Evolutionary conservation across 2,329 filamentous ascomycete species (phyloP).

Genomic region (Penicillium sp.): DNA sequence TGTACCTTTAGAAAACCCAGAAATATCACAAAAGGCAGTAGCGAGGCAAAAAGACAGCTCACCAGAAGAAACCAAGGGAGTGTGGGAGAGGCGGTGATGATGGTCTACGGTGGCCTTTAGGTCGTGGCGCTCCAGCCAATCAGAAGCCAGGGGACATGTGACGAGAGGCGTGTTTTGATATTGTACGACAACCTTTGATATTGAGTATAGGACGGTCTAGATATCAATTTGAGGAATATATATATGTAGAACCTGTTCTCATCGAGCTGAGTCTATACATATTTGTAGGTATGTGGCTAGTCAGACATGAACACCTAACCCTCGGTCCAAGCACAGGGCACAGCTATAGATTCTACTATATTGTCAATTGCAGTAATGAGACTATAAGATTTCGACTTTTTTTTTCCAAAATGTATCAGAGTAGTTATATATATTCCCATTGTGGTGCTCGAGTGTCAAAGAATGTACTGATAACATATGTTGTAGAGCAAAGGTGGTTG

Average conservation of each 20-base stretch:
- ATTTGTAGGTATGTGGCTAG: neutral
- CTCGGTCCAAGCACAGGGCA: neutral
- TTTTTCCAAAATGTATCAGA: neutral
- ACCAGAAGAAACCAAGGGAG: constrained; percentile 11
- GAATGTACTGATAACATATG: neutral
- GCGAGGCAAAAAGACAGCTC: constrained; percentile 8
- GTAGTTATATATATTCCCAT: neutral
- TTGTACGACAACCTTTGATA: neutral
- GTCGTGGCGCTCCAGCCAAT: constrained; percentile 37
- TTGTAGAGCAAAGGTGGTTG: constrained; percentile 11
- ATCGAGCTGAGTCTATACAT: neutral
- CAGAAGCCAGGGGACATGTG: constrained; percentile 26
- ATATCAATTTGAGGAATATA: neutral
- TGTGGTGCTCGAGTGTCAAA: neutral
- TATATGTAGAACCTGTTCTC: neutral
- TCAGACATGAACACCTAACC: neutral
- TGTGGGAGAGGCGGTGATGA: constrained; percentile 30
- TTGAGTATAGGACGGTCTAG: neutral
- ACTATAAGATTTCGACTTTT: no score
- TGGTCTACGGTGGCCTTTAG: constrained; percentile 43
- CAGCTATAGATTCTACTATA: neutral
- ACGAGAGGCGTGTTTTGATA: constrained; percentile 9
- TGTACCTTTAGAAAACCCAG: neutral
- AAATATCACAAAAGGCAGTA: constrained; percentile 3
- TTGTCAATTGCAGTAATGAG: neutral